phyloP scores from a whole-genome alignment of 352 stramenopile species.

The Pelagophyceae sp. region DNA sequence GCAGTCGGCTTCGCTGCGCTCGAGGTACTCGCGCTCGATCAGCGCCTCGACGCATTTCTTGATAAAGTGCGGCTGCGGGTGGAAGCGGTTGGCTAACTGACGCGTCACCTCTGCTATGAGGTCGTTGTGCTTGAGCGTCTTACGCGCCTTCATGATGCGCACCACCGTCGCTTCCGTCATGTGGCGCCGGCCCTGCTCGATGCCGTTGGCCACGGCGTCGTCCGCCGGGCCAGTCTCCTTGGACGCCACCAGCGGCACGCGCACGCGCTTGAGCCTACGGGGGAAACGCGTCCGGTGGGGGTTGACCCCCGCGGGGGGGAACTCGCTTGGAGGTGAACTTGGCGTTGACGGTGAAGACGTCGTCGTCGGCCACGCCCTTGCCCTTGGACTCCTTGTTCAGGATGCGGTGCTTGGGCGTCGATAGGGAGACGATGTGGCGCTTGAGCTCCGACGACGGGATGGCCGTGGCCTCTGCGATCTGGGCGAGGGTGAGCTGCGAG shows the following conservation, averaged over 20 bases:
- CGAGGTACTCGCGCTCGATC: conserved; percentile 97
- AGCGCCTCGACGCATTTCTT: conserved; percentile 97
- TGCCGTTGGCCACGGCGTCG: conserved; percentile 68
- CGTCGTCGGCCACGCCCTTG: conserved; percentile 86
- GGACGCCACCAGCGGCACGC: conserved; percentile 63
- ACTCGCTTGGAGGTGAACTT: conserved; percentile 92
- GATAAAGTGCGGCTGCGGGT: conserved; percentile 85
- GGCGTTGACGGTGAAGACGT: conserved; percentile 84
- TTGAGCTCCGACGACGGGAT: conserved; percentile 72
- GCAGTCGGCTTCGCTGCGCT: conserved; percentile 79
- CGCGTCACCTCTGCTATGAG: conserved; percentile 91
- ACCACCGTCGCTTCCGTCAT: conserved; percentile 86
- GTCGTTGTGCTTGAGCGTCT: conserved; percentile 83
- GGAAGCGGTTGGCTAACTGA: conserved; percentile 70
- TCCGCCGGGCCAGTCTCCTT: conserved; percentile 50
- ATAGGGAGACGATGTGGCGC: conserved; percentile 91
- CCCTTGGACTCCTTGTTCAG: conserved; percentile 92
- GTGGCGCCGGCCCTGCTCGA: conserved; percentile 91
- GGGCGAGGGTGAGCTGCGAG: conserved; percentile 64
- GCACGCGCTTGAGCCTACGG: conserved; percentile 60
- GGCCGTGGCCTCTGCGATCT: conserved; percentile 73
- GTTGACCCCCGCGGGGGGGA: too few species aligned
- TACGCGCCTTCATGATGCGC: conserved; percentile 98
- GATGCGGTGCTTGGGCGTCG: conserved; percentile 92
- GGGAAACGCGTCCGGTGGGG: too few species aligned